Evolutionary conservation across 116 monocot genomes (phyloP), one percentile per base, ranked within the genome.

Genomic region (Dioscorea cayenensis): DNA sequence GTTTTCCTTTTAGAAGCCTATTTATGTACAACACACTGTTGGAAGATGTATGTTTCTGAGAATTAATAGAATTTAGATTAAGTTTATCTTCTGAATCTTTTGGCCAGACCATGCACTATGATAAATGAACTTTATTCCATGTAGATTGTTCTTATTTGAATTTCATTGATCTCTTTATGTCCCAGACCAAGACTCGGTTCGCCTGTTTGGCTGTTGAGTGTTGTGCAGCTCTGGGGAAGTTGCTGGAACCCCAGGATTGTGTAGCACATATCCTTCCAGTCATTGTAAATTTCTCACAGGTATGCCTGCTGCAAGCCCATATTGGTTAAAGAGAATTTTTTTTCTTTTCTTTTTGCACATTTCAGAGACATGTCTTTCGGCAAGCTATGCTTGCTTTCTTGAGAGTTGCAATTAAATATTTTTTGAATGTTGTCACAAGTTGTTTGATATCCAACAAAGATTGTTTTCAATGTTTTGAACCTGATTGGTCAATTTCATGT

Each of bases 131-230:
- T 59, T 59, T 32, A 32, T 32, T 32, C 17, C 5, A 17, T 2
- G 2, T 16, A 19, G 59, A 19, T 17, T 59, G 59, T 43, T 7
- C 43, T 6, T 17, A 21, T 17, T 21, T 59, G 59, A 59, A 21
- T 59, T 17, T n/a, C n/a, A 16, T 59, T n/a, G 17, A 17, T 21
- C 21, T 59, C 7, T 19, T 17, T 6, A 17, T 59, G 59, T 59
- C n/a, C 28, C 68, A 80, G 80, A 80, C 58, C 80, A 80, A 75
- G 80, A 80, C 71, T 80, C 88, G 27, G 80, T 80, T 9, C 58
- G 75, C 12, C 60, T 80, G n/a, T 28, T 77, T 88, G 77, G 88
- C 84, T 70, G 88, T 80, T 35, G 80, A 80, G 66, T 70, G 75
- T 27, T 80, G 80, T 75, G 80, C 75, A 6, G 75, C 75, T 49